These are phyloP conservation scores for Citropsis articulata DNA, from an alignment of 345 rosid species.

Conservation along the genomic window DNA sequence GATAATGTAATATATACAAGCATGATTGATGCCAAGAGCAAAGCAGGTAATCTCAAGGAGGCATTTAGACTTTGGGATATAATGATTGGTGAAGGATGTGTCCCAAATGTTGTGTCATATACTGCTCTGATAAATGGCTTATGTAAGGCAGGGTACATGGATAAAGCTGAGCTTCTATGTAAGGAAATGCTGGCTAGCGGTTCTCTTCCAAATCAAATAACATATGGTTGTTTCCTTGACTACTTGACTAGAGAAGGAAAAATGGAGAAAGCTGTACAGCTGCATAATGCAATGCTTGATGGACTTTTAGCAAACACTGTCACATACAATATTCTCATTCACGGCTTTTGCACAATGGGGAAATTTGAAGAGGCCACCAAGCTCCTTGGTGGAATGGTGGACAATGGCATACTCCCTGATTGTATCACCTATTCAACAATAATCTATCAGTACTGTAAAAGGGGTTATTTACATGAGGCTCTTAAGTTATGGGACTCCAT, in stretches of 20 bases:
- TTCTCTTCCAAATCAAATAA: slow-evolving; percentile 65
- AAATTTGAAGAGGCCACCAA: slow-evolving; percentile 59
- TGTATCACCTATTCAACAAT: slow-evolving; percentile 84
- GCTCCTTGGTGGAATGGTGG: slow-evolving; percentile 55
- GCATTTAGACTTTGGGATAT: slow-evolving; percentile 71
- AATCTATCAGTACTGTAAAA: slow-evolving; percentile 61
- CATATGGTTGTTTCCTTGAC: slow-evolving; percentile 81
- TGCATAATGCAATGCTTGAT: slow-evolving; percentile 61
- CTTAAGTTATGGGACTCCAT: slow-evolving; percentile 66
- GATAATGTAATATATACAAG: slow-evolving; percentile 72
- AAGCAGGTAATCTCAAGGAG: slow-evolving; percentile 63
- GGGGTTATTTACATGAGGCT: slow-evolving; percentile 57
- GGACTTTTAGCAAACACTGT: slow-evolving; percentile 65
- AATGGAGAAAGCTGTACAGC: slow-evolving; percentile 65
- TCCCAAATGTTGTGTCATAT: slow-evolving; percentile 76
- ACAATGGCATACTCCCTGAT: slow-evolving; percentile 61
- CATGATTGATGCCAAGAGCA: slow-evolving; percentile 79
- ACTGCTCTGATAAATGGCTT: slow-evolving; percentile 79
- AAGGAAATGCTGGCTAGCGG: slow-evolving; percentile 50
- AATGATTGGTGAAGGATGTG: slow-evolving; percentile 71
- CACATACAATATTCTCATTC: slow-evolving; percentile 72
- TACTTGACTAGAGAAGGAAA: slow-evolving; percentile 59
- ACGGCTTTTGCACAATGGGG: slow-evolving; percentile 75
- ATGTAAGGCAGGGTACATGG: slow-evolving; percentile 70
- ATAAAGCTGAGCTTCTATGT: slow-evolving; percentile 60